Evolutionary conservation across 1,284 basidiomycete species (phyloP).

Genomic region (Mycosarcoma mackinlayi): DNA sequence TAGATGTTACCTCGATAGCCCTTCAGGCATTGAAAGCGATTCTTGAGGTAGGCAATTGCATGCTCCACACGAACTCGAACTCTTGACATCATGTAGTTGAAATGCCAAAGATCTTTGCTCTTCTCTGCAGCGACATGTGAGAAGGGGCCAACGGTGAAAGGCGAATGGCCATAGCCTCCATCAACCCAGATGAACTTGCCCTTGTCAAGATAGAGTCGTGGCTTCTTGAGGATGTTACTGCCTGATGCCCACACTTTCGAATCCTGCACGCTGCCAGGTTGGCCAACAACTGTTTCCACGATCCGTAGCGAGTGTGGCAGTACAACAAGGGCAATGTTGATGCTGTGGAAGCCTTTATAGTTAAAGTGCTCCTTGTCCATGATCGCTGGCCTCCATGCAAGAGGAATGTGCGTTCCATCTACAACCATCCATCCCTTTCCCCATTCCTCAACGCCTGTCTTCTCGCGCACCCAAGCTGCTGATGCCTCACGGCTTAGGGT

Average conservation of each 20-base stretch:
- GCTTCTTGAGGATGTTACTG: conserved; percentile 14
- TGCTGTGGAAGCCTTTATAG: conserved; percentile 2
- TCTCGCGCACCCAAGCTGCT: background rate
- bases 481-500: no score
- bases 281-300: conserved; percentile 8
- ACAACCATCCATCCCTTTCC: conserved; percentile 1
- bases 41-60: conserved; percentile 10
- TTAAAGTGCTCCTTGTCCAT: conserved; percentile 1
- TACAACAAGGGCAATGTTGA: conserved; percentile 5
- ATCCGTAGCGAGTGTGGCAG: conserved; percentile 10
- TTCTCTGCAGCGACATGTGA: conserved; percentile 3
- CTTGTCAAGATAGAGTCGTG: conserved; percentile 5
- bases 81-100: conserved; percentile 2
- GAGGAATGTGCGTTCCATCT: background rate
- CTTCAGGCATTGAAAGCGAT: conserved; percentile 7
- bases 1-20: conserved; percentile 8
- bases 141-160: conserved; percentile 9
- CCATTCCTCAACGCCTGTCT: background rate
- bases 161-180: conserved; percentile 6
- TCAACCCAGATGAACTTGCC: conserved; percentile 14
- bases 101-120: conserved; percentile 6
- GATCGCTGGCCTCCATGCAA: background rate
- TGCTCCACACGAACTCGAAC: conserved; percentile 5
- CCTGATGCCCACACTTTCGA: conserved; percentile 5
- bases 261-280: conserved; percentile 4